Conservation (phyloP, 768 basidiomycete species). For the Pisolithus sp. region DNA sequence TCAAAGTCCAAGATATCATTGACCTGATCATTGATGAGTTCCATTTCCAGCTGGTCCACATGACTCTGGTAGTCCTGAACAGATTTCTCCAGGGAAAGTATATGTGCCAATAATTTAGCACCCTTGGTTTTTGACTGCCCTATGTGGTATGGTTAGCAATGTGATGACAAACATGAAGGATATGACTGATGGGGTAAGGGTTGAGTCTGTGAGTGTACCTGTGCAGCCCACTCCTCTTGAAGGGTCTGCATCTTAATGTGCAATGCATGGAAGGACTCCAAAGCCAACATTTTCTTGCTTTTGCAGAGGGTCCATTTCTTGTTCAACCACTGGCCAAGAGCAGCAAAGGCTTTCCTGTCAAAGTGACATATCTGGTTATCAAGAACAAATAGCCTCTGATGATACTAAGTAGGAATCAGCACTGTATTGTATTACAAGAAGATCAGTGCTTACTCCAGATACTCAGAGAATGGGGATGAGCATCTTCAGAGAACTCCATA, state of each 20-base stretch:
- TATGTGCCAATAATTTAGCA: no score
- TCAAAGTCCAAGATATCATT: no score
- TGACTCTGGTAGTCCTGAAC: no score
- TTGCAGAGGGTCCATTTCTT: not conserved
- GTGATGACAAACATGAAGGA: not conserved
- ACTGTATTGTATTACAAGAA: not conserved
- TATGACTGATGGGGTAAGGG: slow-evolving; percentile 2
- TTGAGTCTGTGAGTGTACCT: slow-evolving; percentile 1
- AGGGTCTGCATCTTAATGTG: not conserved
- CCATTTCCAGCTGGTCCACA: no score
- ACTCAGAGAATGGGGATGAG: slow-evolving; percentile 13
- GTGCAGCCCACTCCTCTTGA: not conserved
- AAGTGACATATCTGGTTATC: slow-evolving; percentile 4
- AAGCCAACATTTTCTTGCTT: not conserved
- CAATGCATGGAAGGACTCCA: not conserved
- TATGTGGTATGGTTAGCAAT: no score
- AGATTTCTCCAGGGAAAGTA: no score
- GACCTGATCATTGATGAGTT: no score
- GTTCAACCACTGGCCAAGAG: slow-evolving; percentile 5
- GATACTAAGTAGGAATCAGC: slow-evolving; percentile 1
- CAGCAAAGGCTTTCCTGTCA: not conserved
- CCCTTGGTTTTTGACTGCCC: no score
- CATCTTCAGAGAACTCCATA: slow-evolving; percentile 25
- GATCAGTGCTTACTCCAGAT: slow-evolving; percentile 13
- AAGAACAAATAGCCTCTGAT: slow-evolving; percentile 7